Base-by-base conservation (phyloP, 1,139 yeast genomes). In the Petasospora fabianii region DNA sequence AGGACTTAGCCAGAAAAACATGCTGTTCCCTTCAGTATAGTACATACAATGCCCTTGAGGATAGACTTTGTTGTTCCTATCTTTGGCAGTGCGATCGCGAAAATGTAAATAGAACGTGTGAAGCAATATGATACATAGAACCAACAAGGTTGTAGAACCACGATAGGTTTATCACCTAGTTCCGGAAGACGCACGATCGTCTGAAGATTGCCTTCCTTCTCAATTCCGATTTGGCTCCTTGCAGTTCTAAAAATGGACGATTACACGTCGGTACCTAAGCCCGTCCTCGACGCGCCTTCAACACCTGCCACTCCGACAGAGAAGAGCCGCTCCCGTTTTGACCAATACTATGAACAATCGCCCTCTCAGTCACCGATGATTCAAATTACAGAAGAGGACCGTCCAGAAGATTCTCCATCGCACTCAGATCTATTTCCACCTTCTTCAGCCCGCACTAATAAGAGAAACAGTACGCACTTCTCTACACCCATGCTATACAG, bases 361-460 rank as follows among this genome's bases (percentile, higher is more conserved):
- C 55, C 53, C 3, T 18, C 39, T 0, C 56, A 48, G 13, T 51
- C 55, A 0, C 56, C 56, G n/a, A 54, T 54, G 59, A 44, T 54
- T 14, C 43, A 46, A 11, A 54, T 54, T 18, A 45, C 51, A 5
- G 59, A 54, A 17, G 56, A 53, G 12, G 50, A 49, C 19, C 41
- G 32, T 19, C 34, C 31, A 13, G 15, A 21, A 5, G 44, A 22
- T 3, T 35, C 47, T 7, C 38, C 43, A 3, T 32, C 41, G 14
- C 21, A 41, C 7, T 37, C 49, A 9, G 52, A 52, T n/a, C 44
- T 50, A 1, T 35, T 49, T 18, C 54, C 55, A 1, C 41, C 52
- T 9, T 30, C 39, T 12, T 42, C 51, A 6, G 38, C 47, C 3
- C 42, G 38, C 5, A 43, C 47, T 7, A 47, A 38, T 34, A 49